phyloP scores from a whole-genome alignment of 305 asterid species.

The Euphrasia arctica region DNA sequence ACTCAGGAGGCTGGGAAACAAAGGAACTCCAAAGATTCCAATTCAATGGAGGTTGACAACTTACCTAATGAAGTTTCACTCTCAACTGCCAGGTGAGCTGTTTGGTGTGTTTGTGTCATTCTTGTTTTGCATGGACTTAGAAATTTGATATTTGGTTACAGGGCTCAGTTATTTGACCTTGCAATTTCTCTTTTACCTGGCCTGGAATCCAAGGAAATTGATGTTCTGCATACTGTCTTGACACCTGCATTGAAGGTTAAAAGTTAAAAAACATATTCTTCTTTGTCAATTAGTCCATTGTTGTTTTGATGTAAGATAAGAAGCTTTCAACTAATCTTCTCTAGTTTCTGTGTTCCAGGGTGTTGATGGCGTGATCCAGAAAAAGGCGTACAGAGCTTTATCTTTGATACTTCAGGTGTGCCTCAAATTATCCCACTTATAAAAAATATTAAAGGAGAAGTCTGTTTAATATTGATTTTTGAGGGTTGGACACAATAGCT shows the following conservation, averaged over 20 bases:
- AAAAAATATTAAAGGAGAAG: constrained; percentile 10
- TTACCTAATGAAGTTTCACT: constrained; percentile 40
- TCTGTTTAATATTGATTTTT: constrained; percentile 5
- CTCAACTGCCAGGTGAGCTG: constrained; percentile 52
- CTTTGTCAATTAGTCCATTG: constrained; percentile 3
- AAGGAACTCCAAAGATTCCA: constrained; percentile 37
- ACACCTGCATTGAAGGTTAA: constrained; percentile 69
- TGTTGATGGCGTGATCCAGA: constrained; percentile 73
- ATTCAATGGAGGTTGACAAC: constrained; percentile 71
- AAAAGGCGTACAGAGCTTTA: constrained; percentile 82
- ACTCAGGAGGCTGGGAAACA: constrained; percentile 50
- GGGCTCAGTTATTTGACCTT: constrained; percentile 81
- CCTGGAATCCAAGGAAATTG: constrained; percentile 62
- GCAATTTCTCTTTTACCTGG: constrained; percentile 90
- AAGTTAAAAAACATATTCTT: constrained; percentile 34
- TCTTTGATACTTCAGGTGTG: constrained; percentile 80
- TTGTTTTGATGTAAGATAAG: constrained; percentile 12
- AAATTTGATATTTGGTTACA: constrained; percentile 31
- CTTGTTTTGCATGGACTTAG: constrained; percentile 20
- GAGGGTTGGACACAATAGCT: not conserved
- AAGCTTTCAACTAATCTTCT: constrained; percentile 21
- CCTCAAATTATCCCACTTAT: constrained; percentile 19
- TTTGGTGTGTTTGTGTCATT: constrained; percentile 12
- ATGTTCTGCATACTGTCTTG: constrained; percentile 53
- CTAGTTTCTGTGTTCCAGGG: constrained; percentile 49